These are phyloP conservation scores for Globisporangium takayamanum DNA, from an alignment of 352 stramenopile species.

Conservation along the genomic window DNA sequence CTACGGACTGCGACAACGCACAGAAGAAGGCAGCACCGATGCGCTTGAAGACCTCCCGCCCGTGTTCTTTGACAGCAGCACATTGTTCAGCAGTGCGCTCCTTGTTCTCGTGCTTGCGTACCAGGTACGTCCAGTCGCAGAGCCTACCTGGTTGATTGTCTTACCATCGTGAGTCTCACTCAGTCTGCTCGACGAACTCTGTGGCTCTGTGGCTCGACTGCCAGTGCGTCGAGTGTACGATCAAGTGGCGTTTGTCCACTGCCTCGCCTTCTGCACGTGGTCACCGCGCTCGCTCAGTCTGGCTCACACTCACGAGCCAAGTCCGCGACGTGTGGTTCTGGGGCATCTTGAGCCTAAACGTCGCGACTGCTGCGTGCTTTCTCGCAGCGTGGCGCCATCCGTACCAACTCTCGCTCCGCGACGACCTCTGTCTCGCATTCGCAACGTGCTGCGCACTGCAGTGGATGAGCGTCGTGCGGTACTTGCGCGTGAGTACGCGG, in stretches of 20 bases:
- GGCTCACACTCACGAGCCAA: slow-evolving; percentile 12
- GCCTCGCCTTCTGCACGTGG: neutral
- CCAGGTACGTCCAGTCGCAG: slow-evolving; percentile 24
- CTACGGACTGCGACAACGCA: slow-evolving; percentile 26
- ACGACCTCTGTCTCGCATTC: slow-evolving; percentile 53
- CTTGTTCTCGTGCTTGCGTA: slow-evolving; percentile 36
- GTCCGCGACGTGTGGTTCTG: slow-evolving; percentile 65
- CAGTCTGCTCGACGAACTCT: neutral
- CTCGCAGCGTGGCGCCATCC: slow-evolving; percentile 45
- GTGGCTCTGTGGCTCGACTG: neutral
- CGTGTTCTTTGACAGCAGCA: slow-evolving; percentile 40
- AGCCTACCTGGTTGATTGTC: too few species aligned
- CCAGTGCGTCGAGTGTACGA: slow-evolving; percentile 32
- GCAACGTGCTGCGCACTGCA: slow-evolving; percentile 61
- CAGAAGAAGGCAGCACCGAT: slow-evolving; percentile 5
- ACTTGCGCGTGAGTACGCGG: slow-evolving; percentile 54
- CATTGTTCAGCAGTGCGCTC: slow-evolving; percentile 37
- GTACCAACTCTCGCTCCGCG: slow-evolving; percentile 46
- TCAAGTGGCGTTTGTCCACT: slow-evolving; percentile 34
- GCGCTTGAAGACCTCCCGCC: slow-evolving; percentile 26
- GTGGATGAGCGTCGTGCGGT: slow-evolving; percentile 72
- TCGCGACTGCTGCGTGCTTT: slow-evolving; percentile 42
- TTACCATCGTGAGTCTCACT: too few species aligned
- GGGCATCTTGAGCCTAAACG: slow-evolving; percentile 43
- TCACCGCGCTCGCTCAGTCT: neutral